Percentiles rank a stretch among this genome's conserved stretches.
These are phyloP conservation scores for Cercospora sojina DNA, from an alignment of 2,329 filamentous ascomycete species.

Conservation along the genomic window DNA sequence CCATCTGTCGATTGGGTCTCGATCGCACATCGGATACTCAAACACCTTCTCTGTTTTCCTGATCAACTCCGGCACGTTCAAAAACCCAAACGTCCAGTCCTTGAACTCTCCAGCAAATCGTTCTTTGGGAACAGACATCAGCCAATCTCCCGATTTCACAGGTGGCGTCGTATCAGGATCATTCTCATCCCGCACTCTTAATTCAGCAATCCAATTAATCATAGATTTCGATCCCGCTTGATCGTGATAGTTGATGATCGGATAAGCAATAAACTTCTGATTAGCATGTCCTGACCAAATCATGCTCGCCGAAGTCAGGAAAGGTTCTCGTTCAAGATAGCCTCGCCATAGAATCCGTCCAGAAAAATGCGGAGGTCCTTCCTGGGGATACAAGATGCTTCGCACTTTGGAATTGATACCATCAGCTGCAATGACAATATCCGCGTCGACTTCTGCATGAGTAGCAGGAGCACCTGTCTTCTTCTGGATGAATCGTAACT, in stretches of 20 bases:
- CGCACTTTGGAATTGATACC: slow-evolving; percentile 49
- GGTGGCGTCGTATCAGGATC: slow-evolving; percentile 48
- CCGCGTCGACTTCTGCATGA: slow-evolving; percentile 36
- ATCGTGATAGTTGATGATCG: slow-evolving; percentile 41
- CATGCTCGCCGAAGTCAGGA: slow-evolving; percentile 47
- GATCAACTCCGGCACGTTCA: slow-evolving; percentile 47
- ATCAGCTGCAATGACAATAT: slow-evolving; percentile 45
- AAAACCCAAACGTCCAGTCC: slow-evolving; percentile 45
- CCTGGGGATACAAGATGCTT: slow-evolving; percentile 44
- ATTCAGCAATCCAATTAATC: slow-evolving; percentile 51
- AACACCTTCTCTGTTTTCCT: slow-evolving; percentile 45
- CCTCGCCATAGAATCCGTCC: slow-evolving; percentile 51
- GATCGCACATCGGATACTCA: slow-evolving; percentile 51
- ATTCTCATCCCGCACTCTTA: slow-evolving; percentile 44
- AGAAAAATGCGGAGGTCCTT: slow-evolving; percentile 48
- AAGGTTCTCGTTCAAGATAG: slow-evolving; percentile 43
- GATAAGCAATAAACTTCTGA: slow-evolving; percentile 52
- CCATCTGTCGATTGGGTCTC: slow-evolving; percentile 45
- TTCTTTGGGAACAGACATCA: slow-evolving; percentile 44
- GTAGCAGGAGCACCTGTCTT: slow-evolving; percentile 30
- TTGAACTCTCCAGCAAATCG: slow-evolving; percentile 44
- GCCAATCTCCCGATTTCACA: slow-evolving; percentile 44
- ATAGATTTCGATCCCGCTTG: slow-evolving; percentile 35
- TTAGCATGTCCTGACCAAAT: slow-evolving; percentile 50
- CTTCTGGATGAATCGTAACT: slow-evolving; percentile 17